Percentiles rank a stretch among this genome's conserved stretches.
Evolutionary conservation across 2,329 filamentous ascomycete genomes (phyloP).

Genomic region (Ciborinia camelliae): DNA sequence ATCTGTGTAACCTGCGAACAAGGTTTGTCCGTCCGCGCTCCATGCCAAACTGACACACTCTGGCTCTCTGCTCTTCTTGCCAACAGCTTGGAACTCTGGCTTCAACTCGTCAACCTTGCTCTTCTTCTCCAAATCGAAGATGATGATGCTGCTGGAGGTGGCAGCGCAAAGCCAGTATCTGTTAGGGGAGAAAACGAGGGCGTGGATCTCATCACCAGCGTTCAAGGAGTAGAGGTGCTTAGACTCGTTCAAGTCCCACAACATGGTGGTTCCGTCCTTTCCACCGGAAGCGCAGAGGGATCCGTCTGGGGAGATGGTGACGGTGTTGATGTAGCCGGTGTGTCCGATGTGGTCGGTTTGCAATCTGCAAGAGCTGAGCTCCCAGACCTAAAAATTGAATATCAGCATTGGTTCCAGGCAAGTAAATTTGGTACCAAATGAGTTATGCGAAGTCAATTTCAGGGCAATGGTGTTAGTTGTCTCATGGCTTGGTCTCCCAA

Average conservation of each 20-base stretch:
- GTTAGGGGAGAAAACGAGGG: conserved; percentile 99
- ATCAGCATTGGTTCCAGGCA: conserved; percentile 22
- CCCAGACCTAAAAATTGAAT: conserved; percentile 73
- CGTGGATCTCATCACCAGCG: conserved; percentile 99
- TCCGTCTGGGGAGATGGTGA: conserved; percentile 99
- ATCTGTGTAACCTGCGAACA: conserved; percentile 99
- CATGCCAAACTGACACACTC: conserved; percentile 97
- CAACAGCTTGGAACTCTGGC: conserved; percentile 91
- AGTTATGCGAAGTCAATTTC: conserved; percentile 47
- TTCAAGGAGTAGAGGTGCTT: conserved; percentile 99
- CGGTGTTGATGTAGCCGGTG: conserved; percentile 99
- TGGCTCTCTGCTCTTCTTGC: conserved; percentile 98
- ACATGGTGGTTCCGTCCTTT: conserved; percentile 99
- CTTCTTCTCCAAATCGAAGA: conserved; percentile 99
- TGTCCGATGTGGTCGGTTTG: conserved; percentile 99
- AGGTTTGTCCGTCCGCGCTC: conserved; percentile 96
- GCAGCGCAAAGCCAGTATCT: conserved; percentile 99
- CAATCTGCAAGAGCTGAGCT: conserved; percentile 98
- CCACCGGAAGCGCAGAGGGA: conserved; percentile 98
- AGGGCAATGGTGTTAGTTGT: conserved; percentile 91
- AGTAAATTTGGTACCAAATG: conserved; percentile 18
- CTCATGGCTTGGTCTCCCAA: conserved; percentile 79
- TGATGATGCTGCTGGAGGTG: conserved; percentile 97
- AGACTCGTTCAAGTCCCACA: conserved; percentile 99
- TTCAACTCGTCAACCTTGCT: conserved; percentile 99